Evolutionary conservation across 2,329 filamentous ascomycete genomes (phyloP).

Genomic region (Cercospora beticola): DNA sequence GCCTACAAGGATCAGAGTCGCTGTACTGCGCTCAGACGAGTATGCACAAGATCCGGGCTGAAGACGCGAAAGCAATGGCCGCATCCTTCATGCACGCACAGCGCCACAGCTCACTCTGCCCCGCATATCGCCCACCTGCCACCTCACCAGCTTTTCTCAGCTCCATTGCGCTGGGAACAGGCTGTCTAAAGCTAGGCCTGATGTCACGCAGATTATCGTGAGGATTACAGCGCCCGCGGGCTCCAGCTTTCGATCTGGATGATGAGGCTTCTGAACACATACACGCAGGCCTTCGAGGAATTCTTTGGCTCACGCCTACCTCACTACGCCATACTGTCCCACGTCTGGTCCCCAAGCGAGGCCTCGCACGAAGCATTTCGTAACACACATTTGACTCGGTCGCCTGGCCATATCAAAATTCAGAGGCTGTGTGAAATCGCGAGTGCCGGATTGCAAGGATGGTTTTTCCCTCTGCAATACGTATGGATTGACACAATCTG

Average conservation of each 20-base stretch:
- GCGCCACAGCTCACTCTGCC: too few species aligned
- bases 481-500: constrained; percentile 29
- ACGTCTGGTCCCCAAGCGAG: constrained; percentile 15
- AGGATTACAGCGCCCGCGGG: not conserved
- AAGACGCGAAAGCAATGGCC: too few species aligned
- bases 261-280: constrained; percentile 8
- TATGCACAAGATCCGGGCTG: too few species aligned
- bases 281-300: constrained; percentile 9
- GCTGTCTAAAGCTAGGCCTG: not conserved
- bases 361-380: constrained; percentile 16
- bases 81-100: too few species aligned
- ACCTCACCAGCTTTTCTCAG: too few species aligned
- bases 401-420: constrained; percentile 14
- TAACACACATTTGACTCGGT: not conserved
- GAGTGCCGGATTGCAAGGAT: not conserved
- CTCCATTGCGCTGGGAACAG: too few species aligned
- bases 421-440: constrained; percentile 1
- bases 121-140: too few species aligned
- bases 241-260: not conserved
- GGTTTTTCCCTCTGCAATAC: not conserved
- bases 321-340: constrained; percentile 19
- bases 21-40: too few species aligned
- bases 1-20: too few species aligned
- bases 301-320: constrained; percentile 11
- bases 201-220: not conserved